A percentile compares a stretch with the other conserved stretches of the same genome.
Conservation (phyloP, 441 rosid species). For the Melastoma candidum region DNA sequence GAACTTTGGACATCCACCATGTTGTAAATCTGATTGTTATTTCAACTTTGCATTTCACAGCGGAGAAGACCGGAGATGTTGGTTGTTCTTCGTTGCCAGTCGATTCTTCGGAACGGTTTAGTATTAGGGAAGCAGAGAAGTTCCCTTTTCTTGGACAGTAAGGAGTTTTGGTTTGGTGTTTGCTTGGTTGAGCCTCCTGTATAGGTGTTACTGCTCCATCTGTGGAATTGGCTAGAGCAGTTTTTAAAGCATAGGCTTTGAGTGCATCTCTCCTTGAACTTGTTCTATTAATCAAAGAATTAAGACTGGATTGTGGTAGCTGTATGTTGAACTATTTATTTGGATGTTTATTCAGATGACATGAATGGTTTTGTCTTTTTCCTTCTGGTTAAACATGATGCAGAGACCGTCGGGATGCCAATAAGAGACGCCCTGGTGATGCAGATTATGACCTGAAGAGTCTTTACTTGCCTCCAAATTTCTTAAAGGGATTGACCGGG, state of each 20-base stretch:
- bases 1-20: background rate
- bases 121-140: conserved; percentile 70
- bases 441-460: conserved; percentile 71
- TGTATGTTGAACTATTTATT: no score
- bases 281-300: no score
- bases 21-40: conserved; percentile 9
- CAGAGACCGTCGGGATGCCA: conserved; percentile 67
- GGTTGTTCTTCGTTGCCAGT: conserved; percentile 29
- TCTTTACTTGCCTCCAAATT: conserved; percentile 79
- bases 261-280: no score
- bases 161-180: conserved; percentile 21
- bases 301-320: no score
- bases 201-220: background rate
- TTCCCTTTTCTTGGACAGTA: conserved; percentile 70
- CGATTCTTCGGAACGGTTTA: conserved; percentile 66
- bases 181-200: background rate
- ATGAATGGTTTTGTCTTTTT: conserved; percentile 12
- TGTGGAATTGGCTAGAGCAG: background rate
- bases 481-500: conserved; percentile 67
- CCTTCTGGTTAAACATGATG: conserved; percentile 11
- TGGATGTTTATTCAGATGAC: background rate
- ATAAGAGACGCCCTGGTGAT: conserved; percentile 63
- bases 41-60: conserved; percentile 28
- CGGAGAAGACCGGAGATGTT: conserved; percentile 31
- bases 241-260: no score